These are phyloP conservation scores for Alternaria novae-zelandiae DNA, from an alignment of 2,329 filamentous ascomycete genomes.

Conservation along the genomic window DNA sequence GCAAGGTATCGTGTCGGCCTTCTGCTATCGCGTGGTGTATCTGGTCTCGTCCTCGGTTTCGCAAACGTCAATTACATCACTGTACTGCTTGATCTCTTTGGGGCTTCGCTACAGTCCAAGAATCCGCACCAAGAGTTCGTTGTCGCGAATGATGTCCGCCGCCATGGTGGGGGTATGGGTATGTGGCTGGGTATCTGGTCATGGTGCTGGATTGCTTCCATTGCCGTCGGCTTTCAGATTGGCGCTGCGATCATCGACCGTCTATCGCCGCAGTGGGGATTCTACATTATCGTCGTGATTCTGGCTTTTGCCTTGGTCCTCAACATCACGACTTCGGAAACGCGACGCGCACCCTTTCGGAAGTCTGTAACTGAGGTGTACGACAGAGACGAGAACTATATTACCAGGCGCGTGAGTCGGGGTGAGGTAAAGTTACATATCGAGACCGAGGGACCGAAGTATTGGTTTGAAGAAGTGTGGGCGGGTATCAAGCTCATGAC, in stretches of 20 bases:
- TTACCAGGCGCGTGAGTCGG: constrained; percentile 64
- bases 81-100: constrained; percentile 76
- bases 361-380: constrained; percentile 69
- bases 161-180: constrained; percentile 79
- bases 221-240: constrained; percentile 73
- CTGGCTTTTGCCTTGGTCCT: constrained; percentile 70
- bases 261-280: constrained; percentile 73
- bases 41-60: constrained; percentile 74
- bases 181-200: constrained; percentile 71
- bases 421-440: constrained; percentile 81
- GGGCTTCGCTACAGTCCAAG: constrained; percentile 74
- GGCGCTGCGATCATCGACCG: constrained; percentile 72
- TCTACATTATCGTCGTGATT: constrained; percentile 74
- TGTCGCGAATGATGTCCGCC: constrained; percentile 69
- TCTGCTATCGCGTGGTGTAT: constrained; percentile 67
- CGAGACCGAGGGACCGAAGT: constrained; percentile 71
- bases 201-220: constrained; percentile 76
- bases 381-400: constrained; percentile 54
- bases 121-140: constrained; percentile 76
- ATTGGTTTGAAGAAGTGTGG: constrained; percentile 79
- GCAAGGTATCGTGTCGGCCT: constrained; percentile 65
- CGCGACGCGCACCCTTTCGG: constrained; percentile 71
- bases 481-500: constrained; percentile 70
- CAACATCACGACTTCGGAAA: constrained; percentile 75
- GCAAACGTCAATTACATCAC: constrained; percentile 79